Conservation (phyloP, 2,329 filamentous ascomycete genomes). For the Tolypocladium paradoxum region DNA sequence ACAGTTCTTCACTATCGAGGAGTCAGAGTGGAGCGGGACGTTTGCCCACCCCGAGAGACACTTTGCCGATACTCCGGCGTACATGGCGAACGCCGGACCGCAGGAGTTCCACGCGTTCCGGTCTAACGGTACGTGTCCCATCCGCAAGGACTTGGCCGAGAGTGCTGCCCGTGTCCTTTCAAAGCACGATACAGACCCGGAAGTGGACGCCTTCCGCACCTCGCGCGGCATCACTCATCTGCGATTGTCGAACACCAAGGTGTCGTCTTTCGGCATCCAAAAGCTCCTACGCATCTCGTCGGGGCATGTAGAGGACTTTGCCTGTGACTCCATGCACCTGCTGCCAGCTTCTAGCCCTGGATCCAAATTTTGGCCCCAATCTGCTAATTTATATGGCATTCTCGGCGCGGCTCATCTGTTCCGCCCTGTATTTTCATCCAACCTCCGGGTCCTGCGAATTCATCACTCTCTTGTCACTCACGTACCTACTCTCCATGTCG, state of each 20-base stretch:
- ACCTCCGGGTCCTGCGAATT: slow-evolving; percentile 39
- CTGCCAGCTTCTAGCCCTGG: slow-evolving; percentile 11
- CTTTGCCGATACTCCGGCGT: slow-evolving; percentile 35
- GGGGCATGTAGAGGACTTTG: slow-evolving; percentile 40
- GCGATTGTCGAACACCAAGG: slow-evolving; percentile 36
- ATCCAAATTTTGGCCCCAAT: slow-evolving; percentile 14
- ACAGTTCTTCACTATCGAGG: slow-evolving; percentile 32
- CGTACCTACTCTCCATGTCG: slow-evolving; percentile 32
- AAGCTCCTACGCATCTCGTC: slow-evolving; percentile 29
- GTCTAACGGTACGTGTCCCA: slow-evolving; percentile 13
- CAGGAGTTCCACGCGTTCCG: slow-evolving; percentile 12
- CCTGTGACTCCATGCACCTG: slow-evolving; percentile 32
- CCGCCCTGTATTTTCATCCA: slow-evolving; percentile 41
- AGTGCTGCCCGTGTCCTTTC: slow-evolving; percentile 12
- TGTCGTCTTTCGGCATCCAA: slow-evolving; percentile 33
- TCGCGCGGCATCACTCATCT: slow-evolving; percentile 39
- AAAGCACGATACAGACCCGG: slow-evolving; percentile 5
- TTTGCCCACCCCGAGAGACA: slow-evolving; percentile 37
- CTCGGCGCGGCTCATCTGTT: slow-evolving; percentile 35
- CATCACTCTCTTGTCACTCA: slow-evolving; percentile 52
- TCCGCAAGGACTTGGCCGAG: slow-evolving; percentile 18
- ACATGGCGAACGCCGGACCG: slow-evolving; percentile 9
- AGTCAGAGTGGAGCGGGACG: slow-evolving; percentile 32
- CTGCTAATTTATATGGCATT: slow-evolving; percentile 28
- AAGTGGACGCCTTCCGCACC: slow-evolving; percentile 8